Conservation (phyloP, 1,284 basidiomycete genomes). For the Schizophyllum amplum region DNA sequence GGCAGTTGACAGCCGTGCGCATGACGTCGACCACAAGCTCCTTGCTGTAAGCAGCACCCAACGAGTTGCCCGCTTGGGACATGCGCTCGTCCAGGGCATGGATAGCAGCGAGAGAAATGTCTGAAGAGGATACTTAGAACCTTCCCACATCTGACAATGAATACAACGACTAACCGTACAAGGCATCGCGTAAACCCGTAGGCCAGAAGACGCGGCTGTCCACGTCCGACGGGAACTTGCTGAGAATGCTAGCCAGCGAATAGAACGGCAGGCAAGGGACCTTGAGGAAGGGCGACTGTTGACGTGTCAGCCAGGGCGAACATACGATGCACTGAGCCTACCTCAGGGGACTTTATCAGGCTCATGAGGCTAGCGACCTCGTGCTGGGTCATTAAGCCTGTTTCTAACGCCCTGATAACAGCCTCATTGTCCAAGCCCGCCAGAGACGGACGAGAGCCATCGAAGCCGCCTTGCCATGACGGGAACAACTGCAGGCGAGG, state of each 20-base stretch:
- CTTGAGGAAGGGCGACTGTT: constrained; percentile 70
- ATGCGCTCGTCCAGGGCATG: constrained; percentile 24
- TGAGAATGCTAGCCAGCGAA: constrained; percentile 58
- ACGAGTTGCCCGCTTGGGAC: constrained; percentile 23
- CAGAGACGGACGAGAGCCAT: constrained; percentile 56
- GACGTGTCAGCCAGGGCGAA: constrained; percentile 3
- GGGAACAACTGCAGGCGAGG: constrained; percentile 56
- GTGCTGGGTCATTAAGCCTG: constrained; percentile 52
- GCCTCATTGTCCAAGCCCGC: constrained; percentile 48
- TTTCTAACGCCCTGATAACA: constrained; percentile 46
- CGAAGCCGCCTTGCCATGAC: constrained; percentile 69
- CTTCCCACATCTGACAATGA: neutral
- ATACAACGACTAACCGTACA: constrained; percentile 49
- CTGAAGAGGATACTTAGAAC: constrained; percentile 2
- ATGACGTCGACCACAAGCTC: constrained; percentile 44
- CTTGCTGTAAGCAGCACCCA: constrained; percentile 12
- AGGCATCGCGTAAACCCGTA: constrained; percentile 42
- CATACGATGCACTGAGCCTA: constrained; percentile 26
- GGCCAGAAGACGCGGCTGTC: constrained; percentile 70
- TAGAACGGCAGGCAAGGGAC: constrained; percentile 74
- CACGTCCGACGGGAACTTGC: constrained; percentile 65
- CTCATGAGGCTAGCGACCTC: constrained; percentile 58
- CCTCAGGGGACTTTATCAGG: constrained; percentile 68
- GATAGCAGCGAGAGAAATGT: constrained; percentile 20
- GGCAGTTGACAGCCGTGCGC: constrained; percentile 43